Conservation (phyloP, 345 rosid species). For the Punica granatum region DNA sequence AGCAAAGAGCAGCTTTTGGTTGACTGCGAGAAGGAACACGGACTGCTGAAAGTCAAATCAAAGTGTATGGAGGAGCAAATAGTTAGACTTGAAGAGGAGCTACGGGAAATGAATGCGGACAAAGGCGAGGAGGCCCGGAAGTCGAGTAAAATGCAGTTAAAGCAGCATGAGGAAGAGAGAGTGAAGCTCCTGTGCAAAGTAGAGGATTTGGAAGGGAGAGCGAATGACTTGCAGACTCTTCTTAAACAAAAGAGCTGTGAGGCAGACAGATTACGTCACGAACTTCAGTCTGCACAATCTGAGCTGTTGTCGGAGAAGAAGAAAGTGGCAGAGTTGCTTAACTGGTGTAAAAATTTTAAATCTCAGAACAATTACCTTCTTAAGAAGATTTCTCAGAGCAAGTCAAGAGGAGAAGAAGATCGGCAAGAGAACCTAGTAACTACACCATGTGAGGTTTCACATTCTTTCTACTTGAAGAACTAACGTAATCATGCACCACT, state of each 20-base stretch:
- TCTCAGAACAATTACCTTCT: slow-evolving; percentile 60
- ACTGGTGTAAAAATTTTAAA: slow-evolving; percentile 50
- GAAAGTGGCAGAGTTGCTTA: slow-evolving; percentile 27
- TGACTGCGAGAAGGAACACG: slow-evolving; percentile 34
- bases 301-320: slow-evolving; percentile 40
- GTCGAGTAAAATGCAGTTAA: slow-evolving; percentile 28
- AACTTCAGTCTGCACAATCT: slow-evolving; percentile 31
- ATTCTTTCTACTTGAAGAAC: neutral
- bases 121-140: slow-evolving; percentile 31
- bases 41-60: slow-evolving; percentile 20
- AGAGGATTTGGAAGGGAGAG: slow-evolving; percentile 33
- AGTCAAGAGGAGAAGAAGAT: slow-evolving; percentile 30
- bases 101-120: slow-evolving; percentile 29
- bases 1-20: slow-evolving; percentile 26
- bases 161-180: slow-evolving; percentile 32
- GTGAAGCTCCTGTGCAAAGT: slow-evolving; percentile 22
- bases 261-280: slow-evolving; percentile 28
- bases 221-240: slow-evolving; percentile 27
- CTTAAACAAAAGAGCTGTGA: slow-evolving; percentile 19
- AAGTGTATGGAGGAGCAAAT: slow-evolving; percentile 37
- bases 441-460: slow-evolving; percentile 34
- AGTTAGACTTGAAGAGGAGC: slow-evolving; percentile 30
- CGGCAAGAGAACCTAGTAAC: slow-evolving; percentile 22
- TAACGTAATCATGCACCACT: neutral
- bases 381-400: slow-evolving; percentile 23